Base-by-base conservation (phyloP, 805 yeast species). In the Kluyveromyces siamensis region DNA sequence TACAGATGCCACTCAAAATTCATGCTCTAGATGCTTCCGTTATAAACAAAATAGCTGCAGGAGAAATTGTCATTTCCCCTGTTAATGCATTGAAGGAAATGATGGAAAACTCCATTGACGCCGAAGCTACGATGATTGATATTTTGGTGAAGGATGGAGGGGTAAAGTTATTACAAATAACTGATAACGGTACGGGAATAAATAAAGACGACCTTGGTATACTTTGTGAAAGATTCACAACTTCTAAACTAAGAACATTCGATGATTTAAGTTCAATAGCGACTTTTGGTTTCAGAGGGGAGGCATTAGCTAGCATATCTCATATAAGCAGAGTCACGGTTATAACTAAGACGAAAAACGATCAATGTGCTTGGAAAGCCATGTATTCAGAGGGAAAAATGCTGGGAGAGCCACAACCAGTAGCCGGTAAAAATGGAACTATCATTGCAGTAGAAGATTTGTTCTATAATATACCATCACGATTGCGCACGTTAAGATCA, bases 281-380 rank as follows among this genome's bases (percentile, higher is more conserved):
- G 19, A 90, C 98, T 0, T 88, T 88, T 63, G 99, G 99, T 5
- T 93, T 93, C 63, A 74, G 99, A 48, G 99, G 99, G 14, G 99
- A 93, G 65, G 99, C 99, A 0, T 71, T 93, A 44, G 96, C 98
- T 1, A 83, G 93, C 61, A 90, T 93, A 8, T 88, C 96, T 0
- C 96, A 91, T 60, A 83, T 93, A 18, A 75, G 97, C 0, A 83
- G 89, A 50, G 69, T 93, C 1, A 74, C 87, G 0, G 95, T 93
- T 6, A 74, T 82, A 1, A 87, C 97, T 0, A 89, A 86, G 65
- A 79, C 85, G 0, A 59, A 55, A 7, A 74, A 68, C 1, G 76
- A 81, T 1, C 68, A 74, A 0, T 75, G 87, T 58, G 97, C 96
- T 0, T 84, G 84, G 77, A 79, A 67, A 44, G 80, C 86, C 0